A percentile compares a stretch with the other conserved stretches of the same genome.
Conservation (phyloP, 2,329 filamentous ascomycete genomes). For the Fusarium secorum region DNA sequence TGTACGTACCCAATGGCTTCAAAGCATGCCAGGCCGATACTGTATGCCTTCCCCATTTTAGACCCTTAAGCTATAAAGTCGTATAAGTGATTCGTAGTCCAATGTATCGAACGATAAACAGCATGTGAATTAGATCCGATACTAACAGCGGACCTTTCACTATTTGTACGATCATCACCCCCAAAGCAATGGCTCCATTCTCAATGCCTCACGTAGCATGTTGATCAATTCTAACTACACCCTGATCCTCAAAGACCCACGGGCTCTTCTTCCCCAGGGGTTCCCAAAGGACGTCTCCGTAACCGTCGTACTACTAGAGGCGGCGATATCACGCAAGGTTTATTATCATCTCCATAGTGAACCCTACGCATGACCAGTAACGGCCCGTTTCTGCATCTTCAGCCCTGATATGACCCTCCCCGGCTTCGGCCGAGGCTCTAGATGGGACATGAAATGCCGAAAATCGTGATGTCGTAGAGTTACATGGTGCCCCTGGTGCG, state of each 20-base stretch:
- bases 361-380: slow-evolving; percentile 11
- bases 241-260: slow-evolving; percentile 11
- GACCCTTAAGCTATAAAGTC: background rate
- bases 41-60: slow-evolving; percentile 52
- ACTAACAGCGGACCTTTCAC: background rate
- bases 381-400: slow-evolving; percentile 5
- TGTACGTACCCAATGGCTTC: slow-evolving; percentile 50
- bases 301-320: slow-evolving; percentile 19
- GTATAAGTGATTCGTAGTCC: background rate
- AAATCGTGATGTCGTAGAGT: background rate
- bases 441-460: background rate
- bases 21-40: slow-evolving; percentile 50
- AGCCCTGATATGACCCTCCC: background rate
- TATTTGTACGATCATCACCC: slow-evolving; percentile 31
- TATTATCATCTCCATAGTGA: background rate
- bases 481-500: background rate
- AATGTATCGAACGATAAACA: background rate
- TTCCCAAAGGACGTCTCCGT: slow-evolving; percentile 23
- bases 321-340: slow-evolving; percentile 23
- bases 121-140: background rate
- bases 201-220: slow-evolving; percentile 1
- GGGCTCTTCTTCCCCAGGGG: slow-evolving; percentile 10
- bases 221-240: background rate
- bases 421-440: background rate
- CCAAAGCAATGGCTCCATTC: slow-evolving; percentile 1